Evolutionary conservation across 495 filamentous ascomycete genomes (phyloP).

Genomic region (Halenospora varia): DNA sequence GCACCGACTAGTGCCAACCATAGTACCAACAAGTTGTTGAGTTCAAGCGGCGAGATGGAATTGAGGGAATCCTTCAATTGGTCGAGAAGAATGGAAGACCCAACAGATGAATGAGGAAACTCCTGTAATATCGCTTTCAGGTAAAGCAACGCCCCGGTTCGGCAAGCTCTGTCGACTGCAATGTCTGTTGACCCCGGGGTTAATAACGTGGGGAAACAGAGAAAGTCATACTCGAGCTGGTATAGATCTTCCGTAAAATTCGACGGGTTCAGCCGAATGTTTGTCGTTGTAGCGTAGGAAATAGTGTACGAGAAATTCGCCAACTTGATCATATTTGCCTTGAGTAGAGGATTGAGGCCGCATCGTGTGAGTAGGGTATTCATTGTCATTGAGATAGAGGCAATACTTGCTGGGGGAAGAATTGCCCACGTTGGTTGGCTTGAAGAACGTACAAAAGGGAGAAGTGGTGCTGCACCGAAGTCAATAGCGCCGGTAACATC

Average conservation of each 20-base stretch:
- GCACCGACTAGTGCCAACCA: neutral
- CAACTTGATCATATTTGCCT: neutral
- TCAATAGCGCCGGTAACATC: slow-evolving; percentile 21
- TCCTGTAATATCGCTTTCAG: slow-evolving; percentile 15
- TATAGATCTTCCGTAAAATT: slow-evolving; percentile 11
- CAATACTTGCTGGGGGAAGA: neutral
- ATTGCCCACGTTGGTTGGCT: slow-evolving; percentile 1
- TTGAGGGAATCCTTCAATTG: slow-evolving; percentile 3
- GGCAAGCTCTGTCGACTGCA: slow-evolving; percentile 5
- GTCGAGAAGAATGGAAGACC: slow-evolving; percentile 6
- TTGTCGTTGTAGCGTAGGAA: neutral
- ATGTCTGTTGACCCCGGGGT: neutral
- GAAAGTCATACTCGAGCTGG: slow-evolving; percentile 5
- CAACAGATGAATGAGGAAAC: slow-evolving; percentile 7
- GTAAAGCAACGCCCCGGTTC: slow-evolving; percentile 6
- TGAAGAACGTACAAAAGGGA: neutral
- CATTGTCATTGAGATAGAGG: neutral
- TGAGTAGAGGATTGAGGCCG: slow-evolving; percentile 1
- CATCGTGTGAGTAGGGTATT: neutral
- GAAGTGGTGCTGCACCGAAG: slow-evolving; percentile 6
- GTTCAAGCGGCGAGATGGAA: neutral
- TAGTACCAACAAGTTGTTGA: neutral
- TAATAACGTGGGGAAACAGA: slow-evolving; percentile 3
- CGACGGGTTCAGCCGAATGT: neutral
- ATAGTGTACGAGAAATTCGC: slow-evolving; percentile 9